phyloP scores from a whole-genome alignment of 139 green algal species.

The Chlorella ohadii region DNA sequence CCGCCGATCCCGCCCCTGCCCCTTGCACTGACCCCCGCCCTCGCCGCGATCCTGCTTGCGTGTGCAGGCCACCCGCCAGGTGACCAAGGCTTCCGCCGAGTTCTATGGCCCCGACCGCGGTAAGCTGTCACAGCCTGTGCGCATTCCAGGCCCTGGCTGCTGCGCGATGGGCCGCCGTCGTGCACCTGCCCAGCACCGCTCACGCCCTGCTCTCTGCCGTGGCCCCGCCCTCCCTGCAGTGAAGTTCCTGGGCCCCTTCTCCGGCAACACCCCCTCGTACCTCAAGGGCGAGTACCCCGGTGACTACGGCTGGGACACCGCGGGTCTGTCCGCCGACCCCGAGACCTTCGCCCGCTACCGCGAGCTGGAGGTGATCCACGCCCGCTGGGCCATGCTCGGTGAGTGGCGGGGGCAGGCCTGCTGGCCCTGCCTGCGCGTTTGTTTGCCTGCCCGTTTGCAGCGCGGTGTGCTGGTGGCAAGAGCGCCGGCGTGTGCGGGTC shows the following conservation, averaged over 20 bases:
- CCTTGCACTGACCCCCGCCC: not conserved
- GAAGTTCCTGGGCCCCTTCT: slow-evolving; percentile 86
- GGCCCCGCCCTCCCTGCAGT: slow-evolving; percentile 16
- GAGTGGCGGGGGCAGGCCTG: not conserved
- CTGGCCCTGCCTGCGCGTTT: too few species aligned
- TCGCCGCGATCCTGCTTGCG: not conserved
- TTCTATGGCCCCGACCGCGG: slow-evolving; percentile 46
- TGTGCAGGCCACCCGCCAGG: slow-evolving; percentile 58
- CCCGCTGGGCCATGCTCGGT: slow-evolving; percentile 97
- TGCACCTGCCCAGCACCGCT: not conserved
- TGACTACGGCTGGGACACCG: slow-evolving; percentile 97
- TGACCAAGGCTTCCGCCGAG: slow-evolving; percentile 49
- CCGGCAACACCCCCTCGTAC: slow-evolving; percentile 71
- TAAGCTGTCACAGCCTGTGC: not conserved
- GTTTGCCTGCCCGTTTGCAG: too few species aligned
- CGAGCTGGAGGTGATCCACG: slow-evolving; percentile 98
- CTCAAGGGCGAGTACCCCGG: slow-evolving; percentile 92
- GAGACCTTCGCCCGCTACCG: slow-evolving; percentile 90
- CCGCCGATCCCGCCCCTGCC: too few species aligned
- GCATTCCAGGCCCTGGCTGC: not conserved
- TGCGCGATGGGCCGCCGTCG: not conserved
- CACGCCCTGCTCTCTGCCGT: not conserved
- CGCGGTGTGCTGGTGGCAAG: too few species aligned
- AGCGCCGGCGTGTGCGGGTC: too few species aligned
- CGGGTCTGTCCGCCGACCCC: slow-evolving; percentile 93